A percentile compares a stretch with the other conserved stretches of the same genome.
phyloP scores from a whole-genome alignment of 2,329 filamentous ascomycete genomes.

The Aspergillus sp. region DNA sequence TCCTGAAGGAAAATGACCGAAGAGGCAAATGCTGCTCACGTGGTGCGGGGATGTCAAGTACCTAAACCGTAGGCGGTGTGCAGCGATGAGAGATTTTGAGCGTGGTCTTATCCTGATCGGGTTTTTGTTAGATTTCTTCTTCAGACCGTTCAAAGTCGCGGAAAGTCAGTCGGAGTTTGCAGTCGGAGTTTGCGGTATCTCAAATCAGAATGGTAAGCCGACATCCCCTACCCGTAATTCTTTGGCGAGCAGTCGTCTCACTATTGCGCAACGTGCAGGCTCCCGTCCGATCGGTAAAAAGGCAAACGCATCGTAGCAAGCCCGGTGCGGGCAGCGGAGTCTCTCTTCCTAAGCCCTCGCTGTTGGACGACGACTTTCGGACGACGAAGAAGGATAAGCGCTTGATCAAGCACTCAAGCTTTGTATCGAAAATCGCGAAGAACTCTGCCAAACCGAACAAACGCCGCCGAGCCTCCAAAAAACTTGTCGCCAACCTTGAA shows the following conservation, averaged over 20 bases:
- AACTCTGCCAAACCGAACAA: constrained; percentile 56
- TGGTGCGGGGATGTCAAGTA: not conserved
- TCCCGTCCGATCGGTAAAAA: constrained; percentile 25
- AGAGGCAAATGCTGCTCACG: constrained; percentile 3
- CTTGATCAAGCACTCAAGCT: constrained; percentile 74
- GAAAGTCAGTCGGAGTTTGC: not conserved
- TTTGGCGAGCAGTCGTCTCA: not conserved
- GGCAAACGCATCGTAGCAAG: constrained; percentile 17
- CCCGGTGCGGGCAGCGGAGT: constrained; percentile 18
- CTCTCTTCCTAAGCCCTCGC: constrained; percentile 18
- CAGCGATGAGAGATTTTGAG: not conserved
- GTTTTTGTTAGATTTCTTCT: not conserved
- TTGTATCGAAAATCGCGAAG: constrained; percentile 75
- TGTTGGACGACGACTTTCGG: constrained; percentile 54
- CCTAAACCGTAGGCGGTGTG: not conserved
- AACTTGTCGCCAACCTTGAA: constrained; percentile 73
- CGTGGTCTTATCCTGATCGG: not conserved
- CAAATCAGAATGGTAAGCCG: not conserved
- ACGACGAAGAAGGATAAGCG: constrained; percentile 82
- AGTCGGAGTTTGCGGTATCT: not conserved
- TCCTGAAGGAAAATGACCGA: not conserved
- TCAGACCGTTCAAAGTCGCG: not conserved
- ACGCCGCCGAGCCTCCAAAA: constrained; percentile 69
- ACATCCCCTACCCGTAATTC: not conserved
- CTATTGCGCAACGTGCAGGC: constrained; percentile 26